A percentile compares a stretch with the other conserved stretches of the same genome.
Evolutionary conservation across 305 asterid species (phyloP).

Genomic region (Andrographis paniculata): DNA sequence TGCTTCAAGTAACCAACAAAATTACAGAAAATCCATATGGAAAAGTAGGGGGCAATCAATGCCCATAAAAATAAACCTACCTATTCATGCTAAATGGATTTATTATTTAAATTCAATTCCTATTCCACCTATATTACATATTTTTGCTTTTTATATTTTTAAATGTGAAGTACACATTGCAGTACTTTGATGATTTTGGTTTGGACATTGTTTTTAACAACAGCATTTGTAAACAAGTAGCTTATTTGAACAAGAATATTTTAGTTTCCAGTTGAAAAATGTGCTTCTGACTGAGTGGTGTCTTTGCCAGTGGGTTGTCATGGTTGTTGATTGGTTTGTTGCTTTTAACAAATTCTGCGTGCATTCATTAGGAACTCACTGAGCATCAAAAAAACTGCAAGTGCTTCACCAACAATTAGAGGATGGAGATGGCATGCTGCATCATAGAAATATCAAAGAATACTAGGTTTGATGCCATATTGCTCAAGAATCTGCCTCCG

Average conservation of each 20-base stretch:
- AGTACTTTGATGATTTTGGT: no score
- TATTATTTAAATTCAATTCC: not conserved
- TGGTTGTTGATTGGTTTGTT: not conserved
- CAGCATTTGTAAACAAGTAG: no score
- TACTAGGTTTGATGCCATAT: no score
- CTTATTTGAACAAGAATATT: no score
- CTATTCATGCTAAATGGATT: not conserved
- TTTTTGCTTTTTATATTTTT: no score
- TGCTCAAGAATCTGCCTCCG: no score
- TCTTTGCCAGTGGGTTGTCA: not conserved
- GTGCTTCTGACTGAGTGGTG: no score
- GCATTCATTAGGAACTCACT: constrained; percentile 54
- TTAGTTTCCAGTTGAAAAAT: no score
- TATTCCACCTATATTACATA: no score
- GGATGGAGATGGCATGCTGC: constrained; percentile 8
- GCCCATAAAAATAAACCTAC: not conserved
- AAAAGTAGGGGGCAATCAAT: not conserved
- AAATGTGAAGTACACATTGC: no score
- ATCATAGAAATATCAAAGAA: no score
- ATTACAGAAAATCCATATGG: not conserved
- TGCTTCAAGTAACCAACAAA: not conserved
- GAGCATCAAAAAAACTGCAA: constrained; percentile 83
- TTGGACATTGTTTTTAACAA: no score
- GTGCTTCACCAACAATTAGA: constrained; percentile 43
- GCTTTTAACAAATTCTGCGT: not conserved